Conservation (phyloP, 371 early-diverging fungal genomes). For the Encephalitozoon intestinalis region DNA sequence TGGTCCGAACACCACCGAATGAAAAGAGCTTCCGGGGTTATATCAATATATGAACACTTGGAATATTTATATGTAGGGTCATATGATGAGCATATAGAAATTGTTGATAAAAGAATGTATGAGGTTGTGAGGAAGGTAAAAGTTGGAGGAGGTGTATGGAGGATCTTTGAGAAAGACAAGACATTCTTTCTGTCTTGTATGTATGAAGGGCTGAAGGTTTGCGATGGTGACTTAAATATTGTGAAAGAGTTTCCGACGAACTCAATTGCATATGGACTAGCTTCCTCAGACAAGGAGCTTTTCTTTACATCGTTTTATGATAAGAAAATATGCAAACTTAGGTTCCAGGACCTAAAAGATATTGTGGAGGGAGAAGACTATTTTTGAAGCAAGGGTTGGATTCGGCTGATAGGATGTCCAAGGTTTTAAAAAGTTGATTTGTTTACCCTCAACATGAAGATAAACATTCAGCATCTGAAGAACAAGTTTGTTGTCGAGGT, state of each 20-base stretch:
- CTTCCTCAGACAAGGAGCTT: not conserved
- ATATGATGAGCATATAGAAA: slow-evolving; percentile 40
- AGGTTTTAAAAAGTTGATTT: slow-evolving; percentile 12
- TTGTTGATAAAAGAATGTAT: slow-evolving; percentile 1
- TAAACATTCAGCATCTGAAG: slow-evolving; percentile 13
- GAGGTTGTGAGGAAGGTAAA: not conserved
- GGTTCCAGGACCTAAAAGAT: not conserved
- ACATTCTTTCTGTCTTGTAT: slow-evolving; percentile 20
- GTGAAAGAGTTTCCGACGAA: not conserved
- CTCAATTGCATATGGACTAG: slow-evolving; percentile 27
- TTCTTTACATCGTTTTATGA: slow-evolving; percentile 35
- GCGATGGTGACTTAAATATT: slow-evolving; percentile 7
- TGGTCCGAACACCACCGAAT: not conserved
- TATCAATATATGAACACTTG: not conserved
- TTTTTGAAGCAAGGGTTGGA: not conserved
- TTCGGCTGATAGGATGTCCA: not conserved
- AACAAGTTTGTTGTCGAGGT: slow-evolving; percentile 12
- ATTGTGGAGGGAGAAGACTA: not conserved
- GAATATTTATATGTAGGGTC: slow-evolving; percentile 26
- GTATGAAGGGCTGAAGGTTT: slow-evolving; percentile 47
- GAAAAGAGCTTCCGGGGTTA: slow-evolving; percentile 14
- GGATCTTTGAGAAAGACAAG: slow-evolving; percentile 1
- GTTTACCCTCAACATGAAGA: slow-evolving; percentile 18
- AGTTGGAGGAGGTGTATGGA: slow-evolving; percentile 41
- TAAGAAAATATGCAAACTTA: slow-evolving; percentile 5